Evolutionary conservation across 1,284 basidiomycete genomes (phyloP).

Genomic region (Puccinia triticina): DNA sequence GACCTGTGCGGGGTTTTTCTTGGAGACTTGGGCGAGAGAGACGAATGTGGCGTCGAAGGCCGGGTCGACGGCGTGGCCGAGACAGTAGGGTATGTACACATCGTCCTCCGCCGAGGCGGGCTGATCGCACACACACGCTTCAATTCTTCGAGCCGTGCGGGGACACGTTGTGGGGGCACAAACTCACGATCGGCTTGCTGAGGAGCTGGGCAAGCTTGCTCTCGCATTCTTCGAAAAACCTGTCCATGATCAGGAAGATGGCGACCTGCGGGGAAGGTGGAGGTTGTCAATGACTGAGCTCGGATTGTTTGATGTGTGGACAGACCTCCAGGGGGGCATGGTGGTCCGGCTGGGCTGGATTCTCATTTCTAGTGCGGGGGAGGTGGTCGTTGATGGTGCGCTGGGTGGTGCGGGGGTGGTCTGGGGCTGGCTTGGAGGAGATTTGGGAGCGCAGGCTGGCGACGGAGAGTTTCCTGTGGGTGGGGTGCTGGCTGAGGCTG

Average conservation of each 20-base stretch:
- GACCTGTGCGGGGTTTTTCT: conserved; percentile 79
- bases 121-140: too few relatives aligned
- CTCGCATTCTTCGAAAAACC: conserved; percentile 53
- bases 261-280: conserved; percentile 45
- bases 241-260: conserved; percentile 52
- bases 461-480: conserved; percentile 32
- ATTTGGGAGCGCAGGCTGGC: conserved; percentile 27
- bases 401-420: conserved; percentile 7
- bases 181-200: conserved; percentile 52
- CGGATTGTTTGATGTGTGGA: background rate
- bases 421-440: background rate
- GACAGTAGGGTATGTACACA: conserved; percentile 61
- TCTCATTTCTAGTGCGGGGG: conserved; percentile 35
- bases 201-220: conserved; percentile 50
- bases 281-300: background rate
- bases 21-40: conserved; percentile 82
- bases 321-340: conserved; percentile 45
- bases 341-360: conserved; percentile 7
- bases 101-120: conserved; percentile 51
- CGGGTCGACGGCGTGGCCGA: conserved; percentile 73
- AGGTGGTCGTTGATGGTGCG: background rate
- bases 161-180: too few relatives aligned
- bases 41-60: conserved; percentile 78
- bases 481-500: conserved; percentile 21
- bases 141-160: too few relatives aligned